Base-by-base conservation (phyloP, 306 rosid species). In the Phaseolus lunatus region DNA sequence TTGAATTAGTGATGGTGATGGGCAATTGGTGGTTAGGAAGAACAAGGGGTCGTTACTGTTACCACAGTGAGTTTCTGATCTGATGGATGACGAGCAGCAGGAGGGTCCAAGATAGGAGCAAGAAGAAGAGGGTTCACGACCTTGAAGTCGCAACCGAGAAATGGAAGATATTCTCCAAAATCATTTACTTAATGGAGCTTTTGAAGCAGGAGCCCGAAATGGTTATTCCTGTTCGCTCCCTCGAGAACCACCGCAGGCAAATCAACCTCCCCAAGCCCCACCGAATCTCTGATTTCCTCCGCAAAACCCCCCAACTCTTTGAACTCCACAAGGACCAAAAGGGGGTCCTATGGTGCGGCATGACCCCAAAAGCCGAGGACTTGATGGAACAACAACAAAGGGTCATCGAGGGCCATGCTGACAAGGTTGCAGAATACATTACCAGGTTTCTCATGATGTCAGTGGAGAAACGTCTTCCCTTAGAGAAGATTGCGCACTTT, bases 211-310 rank as follows among this genome's bases (percentile, higher is more conserved):
- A 95, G 80, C 97, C 86, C 0, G 96, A 95, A 71, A 88, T 86
- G 90, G 67, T 92, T 5, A 87, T 86, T 31, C 90, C 96, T 1
- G 91, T 95, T 31, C 87, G 95, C 26, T 56, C 72, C 61, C 80
- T 95, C 43, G 85, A 84, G 3, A 88, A 84, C 50, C 85, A 85
- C 66, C 75, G 96, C 2, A 73, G 78, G 45, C 93, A 89, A 67
- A 87, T 95, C 64, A 89, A 84, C 70, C 91, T 92, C 26, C 97
- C 97, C 1, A 94, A 89, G 76, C 97, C 96, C 2, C 88, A 90
- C 12, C 85, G 67, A 22, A 61, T 90, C 82, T 88, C 97, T 3
- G 95, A 93, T 72, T 93, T 93, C 75, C 72, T 93, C 37, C 84
- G 88, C 19, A 93, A 93, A 68, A 84, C 85, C 0, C 96, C 95